Evolutionary conservation across 176 grass and related monocot species (phyloP).

Genomic region (Oryza glumipatula): DNA sequence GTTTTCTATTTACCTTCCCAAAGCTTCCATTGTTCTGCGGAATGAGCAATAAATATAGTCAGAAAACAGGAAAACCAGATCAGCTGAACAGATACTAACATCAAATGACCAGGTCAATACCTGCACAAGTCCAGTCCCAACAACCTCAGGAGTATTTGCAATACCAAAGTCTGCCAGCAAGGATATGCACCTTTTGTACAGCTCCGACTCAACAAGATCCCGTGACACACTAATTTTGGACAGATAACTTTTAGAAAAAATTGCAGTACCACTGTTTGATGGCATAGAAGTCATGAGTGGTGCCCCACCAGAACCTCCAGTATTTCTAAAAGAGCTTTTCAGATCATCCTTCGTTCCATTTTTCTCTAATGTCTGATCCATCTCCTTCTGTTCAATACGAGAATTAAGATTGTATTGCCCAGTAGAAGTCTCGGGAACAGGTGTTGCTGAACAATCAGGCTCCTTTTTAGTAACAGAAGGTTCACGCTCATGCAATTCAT

Average conservation of each 20-base stretch:
- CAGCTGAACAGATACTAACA: neutral
- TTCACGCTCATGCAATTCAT: constrained; percentile 48
- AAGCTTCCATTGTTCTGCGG: constrained; percentile 46
- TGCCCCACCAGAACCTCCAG: constrained; percentile 33
- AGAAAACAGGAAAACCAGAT: constrained; percentile 42
- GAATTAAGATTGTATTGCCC: constrained; percentile 41
- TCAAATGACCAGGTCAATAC: constrained; percentile 33
- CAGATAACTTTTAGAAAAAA: constrained; percentile 69
- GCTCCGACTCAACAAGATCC: constrained; percentile 72
- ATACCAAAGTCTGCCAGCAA: constrained; percentile 57
- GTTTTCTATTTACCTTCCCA: constrained; percentile 47
- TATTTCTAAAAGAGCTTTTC: constrained; percentile 21
- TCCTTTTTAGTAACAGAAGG: constrained; percentile 62
- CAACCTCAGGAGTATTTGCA: constrained; percentile 45
- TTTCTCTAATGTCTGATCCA: constrained; percentile 43
- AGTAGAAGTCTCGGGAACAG: constrained; percentile 43
- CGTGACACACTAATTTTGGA: constrained; percentile 63
- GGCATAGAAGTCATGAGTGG: constrained; percentile 35
- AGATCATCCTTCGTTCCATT: constrained; percentile 52
- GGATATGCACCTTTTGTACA: constrained; percentile 66
- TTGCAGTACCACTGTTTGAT: constrained; percentile 42
- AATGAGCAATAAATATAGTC: constrained; percentile 24
- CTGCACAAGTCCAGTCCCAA: constrained; percentile 40
- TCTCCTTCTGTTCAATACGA: constrained; percentile 44
- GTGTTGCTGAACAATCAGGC: constrained; percentile 39